A percentile compares a stretch with the other conserved stretches of the same genome.
Evolutionary conservation across 31 red algal genomes (phyloP).

Genomic region (Endocladia muricata): DNA sequence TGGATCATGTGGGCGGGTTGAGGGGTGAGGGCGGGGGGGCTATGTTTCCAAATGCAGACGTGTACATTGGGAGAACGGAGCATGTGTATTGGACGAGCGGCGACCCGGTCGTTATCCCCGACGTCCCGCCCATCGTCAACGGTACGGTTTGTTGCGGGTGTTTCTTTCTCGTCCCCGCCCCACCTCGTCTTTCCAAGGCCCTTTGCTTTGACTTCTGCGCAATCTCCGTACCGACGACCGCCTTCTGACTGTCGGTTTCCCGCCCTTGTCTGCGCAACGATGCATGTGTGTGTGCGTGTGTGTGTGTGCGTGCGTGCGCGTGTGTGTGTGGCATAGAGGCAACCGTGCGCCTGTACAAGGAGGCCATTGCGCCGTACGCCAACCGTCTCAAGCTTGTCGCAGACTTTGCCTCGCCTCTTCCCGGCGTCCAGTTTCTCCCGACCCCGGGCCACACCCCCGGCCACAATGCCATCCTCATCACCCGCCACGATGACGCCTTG

Average conservation of each 20-base stretch:
- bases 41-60: background rate
- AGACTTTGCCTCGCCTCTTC: slow-evolving; percentile 16
- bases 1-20: slow-evolving; percentile 4
- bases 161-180: too few species aligned
- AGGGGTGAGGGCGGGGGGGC: background rate
- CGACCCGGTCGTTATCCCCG: too few species aligned
- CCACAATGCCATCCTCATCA: slow-evolving; percentile 13
- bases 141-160: too few species aligned
- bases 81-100: slow-evolving; percentile 4
- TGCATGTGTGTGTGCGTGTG: too few species aligned
- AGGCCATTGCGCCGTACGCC: slow-evolving; percentile 5
- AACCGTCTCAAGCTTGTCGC: slow-evolving; percentile 8
- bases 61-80: background rate
- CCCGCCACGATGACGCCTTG: background rate
- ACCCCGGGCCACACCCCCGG: slow-evolving; percentile 41
- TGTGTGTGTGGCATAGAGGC: background rate
- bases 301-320: too few species aligned
- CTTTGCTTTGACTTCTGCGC: too few species aligned
- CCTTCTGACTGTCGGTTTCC: too few species aligned
- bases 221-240: too few species aligned
- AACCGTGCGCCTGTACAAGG: background rate
- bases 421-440: slow-evolving; percentile 10
- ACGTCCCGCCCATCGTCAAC: background rate
- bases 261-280: too few species aligned
- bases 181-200: too few species aligned